Evolutionary conservation across 1,284 basidiomycete species (phyloP), one percentile per base, ranked within the genome.

Genomic region (Melampsora americana): DNA sequence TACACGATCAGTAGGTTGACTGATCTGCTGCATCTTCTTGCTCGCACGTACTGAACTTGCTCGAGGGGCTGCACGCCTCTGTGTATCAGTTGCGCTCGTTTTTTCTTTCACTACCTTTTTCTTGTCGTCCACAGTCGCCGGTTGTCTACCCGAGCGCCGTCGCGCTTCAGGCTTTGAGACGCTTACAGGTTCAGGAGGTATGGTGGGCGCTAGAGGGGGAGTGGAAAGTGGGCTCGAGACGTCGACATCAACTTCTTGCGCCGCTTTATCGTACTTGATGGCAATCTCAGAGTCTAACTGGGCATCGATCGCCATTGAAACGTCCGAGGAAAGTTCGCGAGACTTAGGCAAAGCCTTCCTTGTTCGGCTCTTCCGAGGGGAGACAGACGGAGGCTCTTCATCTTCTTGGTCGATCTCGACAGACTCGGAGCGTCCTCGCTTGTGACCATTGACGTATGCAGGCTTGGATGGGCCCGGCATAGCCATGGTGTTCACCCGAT

Each of bases 401-500:
- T 28, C 20, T 20, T 62, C 60, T 28, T 2, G 6, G 18, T 28
- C 60, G 18, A 20, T 28, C 28, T 62, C 60, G 26, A 20, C 60
- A 30, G 60, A 62, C 18, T 30, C 28, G 20, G 60, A 62, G 28
- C 32, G 28, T 28, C 32, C 28, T 62, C 60, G 26, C 28, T 30
- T 28, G 32, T 62, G 60, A 18, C 60, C 60, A 35, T 62, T 62
- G 60, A 62, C 32, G 16, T 62, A 62, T 5, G 60, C 5, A 28
- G 60, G 28, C 32, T 62, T 62, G 28, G 60, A 62, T 18, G 60
- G 60, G 12, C 28, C 32, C 20, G 64, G 64, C 64, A 66, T 66
- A n/a, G 64, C 26, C 30, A 66, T 20, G 32, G 60, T 48, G 32
- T 72, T 72, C 23, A 72, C 60, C 30, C 60, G 61, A 44, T 72